These are phyloP conservation scores for Verticillium longisporum DNA, from an alignment of 2,329 filamentous ascomycete species.

Conservation along the genomic window DNA sequence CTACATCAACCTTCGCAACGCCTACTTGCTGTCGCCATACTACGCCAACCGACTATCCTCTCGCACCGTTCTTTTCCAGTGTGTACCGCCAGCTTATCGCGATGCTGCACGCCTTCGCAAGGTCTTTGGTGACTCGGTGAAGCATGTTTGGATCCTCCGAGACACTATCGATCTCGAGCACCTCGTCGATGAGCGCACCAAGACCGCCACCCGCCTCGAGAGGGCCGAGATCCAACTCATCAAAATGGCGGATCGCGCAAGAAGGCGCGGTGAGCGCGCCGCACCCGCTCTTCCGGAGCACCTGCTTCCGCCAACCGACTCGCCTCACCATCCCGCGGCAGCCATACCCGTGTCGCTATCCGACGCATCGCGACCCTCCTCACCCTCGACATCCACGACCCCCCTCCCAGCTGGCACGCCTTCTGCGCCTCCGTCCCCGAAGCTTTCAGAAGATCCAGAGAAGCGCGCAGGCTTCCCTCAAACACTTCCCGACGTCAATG, in stretches of 20 bases:
- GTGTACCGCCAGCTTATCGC: conserved; percentile 71
- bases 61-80: conserved; percentile 86
- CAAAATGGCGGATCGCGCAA: conserved; percentile 59
- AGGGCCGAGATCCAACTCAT: conserved; percentile 77
- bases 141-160: conserved; percentile 76
- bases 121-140: conserved; percentile 73
- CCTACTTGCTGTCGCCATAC: conserved; percentile 79
- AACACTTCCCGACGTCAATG: conserved; percentile 30
- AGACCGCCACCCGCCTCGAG: conserved; percentile 72
- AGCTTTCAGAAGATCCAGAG: conserved; percentile 9
- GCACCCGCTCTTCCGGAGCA: background rate
- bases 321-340: conserved; percentile 14
- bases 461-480: conserved; percentile 19
- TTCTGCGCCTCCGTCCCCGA: background rate
- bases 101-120: conserved; percentile 64
- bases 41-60: conserved; percentile 83
- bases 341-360: conserved; percentile 23
- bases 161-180: conserved; percentile 70
- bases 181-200: conserved; percentile 69
- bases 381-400: conserved; percentile 19
- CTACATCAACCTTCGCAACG: conserved; percentile 90
- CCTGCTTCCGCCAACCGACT: conserved; percentile 14
- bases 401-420: background rate
- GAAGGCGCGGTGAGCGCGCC: conserved; percentile 35
- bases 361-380: conserved; percentile 26